Evolutionary conservation across 768 basidiomycete genomes (phyloP), one percentile per base, ranked within the genome.

Genomic region (Gyrodon lividus): DNA sequence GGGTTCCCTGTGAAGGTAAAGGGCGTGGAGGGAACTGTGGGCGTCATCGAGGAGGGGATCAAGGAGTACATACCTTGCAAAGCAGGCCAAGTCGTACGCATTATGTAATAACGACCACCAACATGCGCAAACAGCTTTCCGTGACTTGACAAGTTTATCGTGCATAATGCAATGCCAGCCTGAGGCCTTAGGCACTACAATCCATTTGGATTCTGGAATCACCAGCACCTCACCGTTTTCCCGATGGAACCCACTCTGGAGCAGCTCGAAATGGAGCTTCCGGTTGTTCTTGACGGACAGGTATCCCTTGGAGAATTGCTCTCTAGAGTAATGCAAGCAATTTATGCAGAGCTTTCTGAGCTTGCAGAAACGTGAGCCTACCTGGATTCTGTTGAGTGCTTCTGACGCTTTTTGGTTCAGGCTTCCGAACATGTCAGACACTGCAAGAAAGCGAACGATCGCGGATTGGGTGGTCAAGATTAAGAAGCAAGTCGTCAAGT

Each of bases 401-500:
- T 12, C 35, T 52, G 26, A 58, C n/a, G 31, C 19, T 39, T 41
- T 47, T 51, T 28, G 37, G 31, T 54, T 17, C 52, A 86, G 83
- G 16, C 80, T 92, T 74, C 89, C 89, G 39, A 85, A 86, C 62
- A 88, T 87, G 86, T 89, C 89, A 13, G 89, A 92, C 60, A 72
- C 71, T 19, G 86, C 84, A 44, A 80, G 92, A 46, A 94, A 94
- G 62, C 82, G 89, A 31, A 83, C 79, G 16, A 71, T 95, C 28
- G 89, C 89, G 2, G 91, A 94, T 58, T 95, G 89, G 82, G 91
- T 92, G 0, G 87, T 92, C n/a, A 84, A 86, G 66, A 89, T 81
- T 5, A 89, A 95, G 70, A 88, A 92, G 61, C 92, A 96, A 61
- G 82, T 92, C 30, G 86, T 92, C 26, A 94, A 94, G 67, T 70